A percentile compares a stretch with the other conserved stretches of the same genome.
phyloP scores from a whole-genome alignment of 2,329 filamentous ascomycete genomes.

The Clarireedia homoeocarpa region DNA sequence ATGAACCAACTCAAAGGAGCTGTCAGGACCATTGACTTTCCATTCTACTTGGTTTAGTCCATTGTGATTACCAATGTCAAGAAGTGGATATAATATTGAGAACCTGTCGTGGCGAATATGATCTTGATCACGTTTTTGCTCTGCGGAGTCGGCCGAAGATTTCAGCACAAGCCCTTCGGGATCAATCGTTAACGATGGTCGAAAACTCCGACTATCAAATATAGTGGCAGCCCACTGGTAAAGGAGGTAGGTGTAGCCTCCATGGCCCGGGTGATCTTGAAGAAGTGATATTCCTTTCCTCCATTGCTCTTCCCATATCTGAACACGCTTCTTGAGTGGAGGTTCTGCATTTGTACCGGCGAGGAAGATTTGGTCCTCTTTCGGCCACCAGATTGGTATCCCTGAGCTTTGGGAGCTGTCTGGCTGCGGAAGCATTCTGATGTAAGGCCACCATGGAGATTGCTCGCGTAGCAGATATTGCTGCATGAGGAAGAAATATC shows the following conservation, averaged over 20 bases:
- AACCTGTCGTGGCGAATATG: slow-evolving; percentile 22
- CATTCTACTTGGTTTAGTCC: slow-evolving; percentile 52
- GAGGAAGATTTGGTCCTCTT: slow-evolving; percentile 46
- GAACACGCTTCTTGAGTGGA: slow-evolving; percentile 18
- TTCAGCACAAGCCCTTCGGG: slow-evolving; percentile 12
- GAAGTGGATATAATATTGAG: slow-evolving; percentile 60
- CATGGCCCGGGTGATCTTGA: slow-evolving; percentile 7
- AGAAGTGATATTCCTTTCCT: slow-evolving; percentile 17
- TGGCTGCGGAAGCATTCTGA: slow-evolving; percentile 56
- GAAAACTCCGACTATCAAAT: slow-evolving; percentile 58
- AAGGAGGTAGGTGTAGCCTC: slow-evolving; percentile 32
- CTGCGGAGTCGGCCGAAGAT: background rate
- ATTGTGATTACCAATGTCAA: slow-evolving; percentile 67
- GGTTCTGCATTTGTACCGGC: slow-evolving; percentile 26
- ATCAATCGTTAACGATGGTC: slow-evolving; percentile 45
- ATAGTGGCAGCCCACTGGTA: slow-evolving; percentile 60
- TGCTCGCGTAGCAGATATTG: slow-evolving; percentile 51
- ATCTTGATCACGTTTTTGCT: slow-evolving; percentile 8
- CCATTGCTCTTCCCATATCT: slow-evolving; percentile 24
- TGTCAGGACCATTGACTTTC: slow-evolving; percentile 38
- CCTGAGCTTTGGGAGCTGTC: slow-evolving; percentile 41
- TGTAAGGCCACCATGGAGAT: slow-evolving; percentile 64
- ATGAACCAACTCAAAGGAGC: slow-evolving; percentile 37
- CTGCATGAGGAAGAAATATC: slow-evolving; percentile 61
- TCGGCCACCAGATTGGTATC: slow-evolving; percentile 56